Conservation (phyloP, 768 basidiomycete species). For the Cystoderma amianthinum region DNA sequence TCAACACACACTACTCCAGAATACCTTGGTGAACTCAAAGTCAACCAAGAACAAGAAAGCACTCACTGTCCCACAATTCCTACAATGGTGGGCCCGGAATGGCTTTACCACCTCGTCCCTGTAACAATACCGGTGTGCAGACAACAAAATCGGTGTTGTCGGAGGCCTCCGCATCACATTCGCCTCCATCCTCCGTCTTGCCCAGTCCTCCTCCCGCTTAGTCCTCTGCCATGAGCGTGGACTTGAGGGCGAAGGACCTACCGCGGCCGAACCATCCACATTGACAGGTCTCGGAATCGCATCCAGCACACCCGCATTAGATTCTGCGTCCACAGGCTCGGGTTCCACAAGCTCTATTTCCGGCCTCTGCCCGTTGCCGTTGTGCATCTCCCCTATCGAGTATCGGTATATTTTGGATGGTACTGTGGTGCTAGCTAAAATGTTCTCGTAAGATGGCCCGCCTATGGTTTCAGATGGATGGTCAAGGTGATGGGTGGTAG, state of each 20-base stretch:
- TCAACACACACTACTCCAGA: slow-evolving; percentile 61
- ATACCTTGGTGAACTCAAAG: too few species aligned
- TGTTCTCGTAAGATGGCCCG: slow-evolving; percentile 37
- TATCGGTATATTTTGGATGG: not conserved
- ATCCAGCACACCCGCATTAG: slow-evolving; percentile 9
- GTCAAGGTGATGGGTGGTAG: slow-evolving; percentile 5
- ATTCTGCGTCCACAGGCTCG: not conserved
- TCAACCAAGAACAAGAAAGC: too few species aligned
- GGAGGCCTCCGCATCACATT: slow-evolving; percentile 26
- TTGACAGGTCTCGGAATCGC: slow-evolving; percentile 4
- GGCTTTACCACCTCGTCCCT: slow-evolving; percentile 67
- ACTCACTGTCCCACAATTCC: slow-evolving; percentile 74
- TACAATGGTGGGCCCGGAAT: slow-evolving; percentile 72
- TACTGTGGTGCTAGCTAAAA: slow-evolving; percentile 6
- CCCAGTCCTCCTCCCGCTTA: not conserved
- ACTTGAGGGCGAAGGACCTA: too few species aligned
- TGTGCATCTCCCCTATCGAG: slow-evolving; percentile 9
- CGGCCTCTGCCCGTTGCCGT: not conserved
- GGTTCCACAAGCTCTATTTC: not conserved
- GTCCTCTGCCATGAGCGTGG: not conserved
- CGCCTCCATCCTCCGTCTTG: slow-evolving; percentile 6
- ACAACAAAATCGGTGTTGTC: slow-evolving; percentile 38
- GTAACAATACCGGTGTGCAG: slow-evolving; percentile 62
- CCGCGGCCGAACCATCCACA: not conserved
- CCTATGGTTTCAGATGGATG: slow-evolving; percentile 22